A percentile compares a stretch with the other conserved stretches of the same genome.
phyloP scores from a whole-genome alignment of 176 grass and related monocot species.

The Melocanna baccifera region DNA sequence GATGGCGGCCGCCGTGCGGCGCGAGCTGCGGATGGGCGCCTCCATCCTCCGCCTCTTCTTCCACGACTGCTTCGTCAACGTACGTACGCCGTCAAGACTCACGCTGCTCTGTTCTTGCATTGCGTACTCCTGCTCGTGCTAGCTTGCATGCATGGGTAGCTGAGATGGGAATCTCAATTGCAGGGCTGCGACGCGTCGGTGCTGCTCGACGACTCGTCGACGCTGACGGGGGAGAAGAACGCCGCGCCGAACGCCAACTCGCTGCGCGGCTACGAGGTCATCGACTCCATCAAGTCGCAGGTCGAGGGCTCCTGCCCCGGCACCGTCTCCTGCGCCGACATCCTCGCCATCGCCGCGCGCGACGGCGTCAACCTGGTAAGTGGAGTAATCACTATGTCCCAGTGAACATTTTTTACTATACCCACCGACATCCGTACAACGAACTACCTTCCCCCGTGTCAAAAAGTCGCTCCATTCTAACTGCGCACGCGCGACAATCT shows the following conservation, averaged over 20 bases:
- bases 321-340: conserved; percentile 74
- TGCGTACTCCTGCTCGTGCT: background rate
- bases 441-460: background rate
- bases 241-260: conserved; percentile 74
- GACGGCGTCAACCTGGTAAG: conserved; percentile 74
- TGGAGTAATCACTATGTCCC: background rate
- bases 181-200: conserved; percentile 88
- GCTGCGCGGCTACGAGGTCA: conserved; percentile 72
- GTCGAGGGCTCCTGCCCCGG: conserved; percentile 56
- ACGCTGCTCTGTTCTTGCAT: background rate
- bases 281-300: conserved; percentile 69
- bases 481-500: background rate
- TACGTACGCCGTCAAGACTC: conserved; percentile 1
- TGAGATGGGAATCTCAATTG: background rate
- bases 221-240: conserved; percentile 75
- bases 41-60: conserved; percentile 94
- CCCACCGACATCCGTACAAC: conserved; percentile 39
- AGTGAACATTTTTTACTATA: background rate
- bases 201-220: conserved; percentile 69
- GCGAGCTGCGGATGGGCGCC: conserved; percentile 59
- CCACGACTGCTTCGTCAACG: conserved; percentile 96
- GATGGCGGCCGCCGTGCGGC: conserved; percentile 45
- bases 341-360: conserved; percentile 74
- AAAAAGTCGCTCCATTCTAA: background rate
- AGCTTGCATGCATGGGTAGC: background rate